Evolutionary conservation across 228 moss, liverwort and hornwort species (phyloP), one percentile per base, ranked within the genome.

Genomic region (Sphagnum fallax): DNA sequence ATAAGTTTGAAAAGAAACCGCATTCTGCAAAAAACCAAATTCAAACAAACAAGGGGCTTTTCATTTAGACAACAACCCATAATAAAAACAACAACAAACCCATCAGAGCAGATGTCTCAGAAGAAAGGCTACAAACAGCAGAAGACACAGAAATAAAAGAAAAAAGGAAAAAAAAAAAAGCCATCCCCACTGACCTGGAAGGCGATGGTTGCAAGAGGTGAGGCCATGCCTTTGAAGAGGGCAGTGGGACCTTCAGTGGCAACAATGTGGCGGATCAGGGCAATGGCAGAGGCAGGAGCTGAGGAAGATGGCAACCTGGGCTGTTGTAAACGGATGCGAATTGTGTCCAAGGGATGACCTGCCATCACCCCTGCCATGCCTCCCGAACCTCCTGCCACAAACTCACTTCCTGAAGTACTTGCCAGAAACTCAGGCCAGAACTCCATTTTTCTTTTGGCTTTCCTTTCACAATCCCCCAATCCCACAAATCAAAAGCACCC

Each of bases 401-500:
- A 91, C 76, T 98, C 97, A 53, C 82, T 84, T 62, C 93, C 93
- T 6, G 93, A 77, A 5, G 91, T 90, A 51, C 82, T 87, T 49
- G 91, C 97, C 14, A 93, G 85, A 81, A 90, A 93, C 73, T 93
- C 90, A 51, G 97, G 97, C 91, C 91, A 97, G 69, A 93, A 91
- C 81, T 98, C 97, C 97, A 98, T 98, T 49, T 32, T 32, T 2
- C 32, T 32, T 32, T 32, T 32, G 32, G 32, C 32, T 32, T 32
- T 32, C 32, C 32, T 32, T 32, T 32, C 32, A 32, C 32, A 32
- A 32, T 32, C 32, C 32, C 32, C 32, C 32, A 32, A 32, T 32
- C 32, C 32, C 32, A 2, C 32, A 32, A 32, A 32, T 32, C 32
- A 32, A 32, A 2, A 32, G 32, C 32, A 32, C 32, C 32, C 32